Evolutionary conservation across 495 filamentous ascomycete genomes (phyloP).

Genomic region (Penicillium nucicola): DNA sequence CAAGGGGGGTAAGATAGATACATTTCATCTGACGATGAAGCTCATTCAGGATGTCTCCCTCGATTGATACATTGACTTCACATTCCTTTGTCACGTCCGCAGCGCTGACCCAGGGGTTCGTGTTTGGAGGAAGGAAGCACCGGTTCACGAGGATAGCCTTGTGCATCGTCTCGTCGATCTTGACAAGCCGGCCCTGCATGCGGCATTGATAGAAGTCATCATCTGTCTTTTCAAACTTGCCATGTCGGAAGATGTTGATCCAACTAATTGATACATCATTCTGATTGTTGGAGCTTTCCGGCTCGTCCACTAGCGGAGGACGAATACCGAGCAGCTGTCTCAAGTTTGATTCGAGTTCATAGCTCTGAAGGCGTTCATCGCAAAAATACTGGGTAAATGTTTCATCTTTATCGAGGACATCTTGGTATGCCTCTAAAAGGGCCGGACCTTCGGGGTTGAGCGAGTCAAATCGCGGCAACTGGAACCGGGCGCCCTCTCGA

Average conservation of each 20-base stretch:
- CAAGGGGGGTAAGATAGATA: not conserved
- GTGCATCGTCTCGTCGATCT: not conserved
- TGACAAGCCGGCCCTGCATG: not conserved
- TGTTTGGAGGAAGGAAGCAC: not conserved
- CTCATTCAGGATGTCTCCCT: not conserved
- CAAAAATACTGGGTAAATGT: slow-evolving; percentile 4
- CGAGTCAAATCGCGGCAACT: not conserved
- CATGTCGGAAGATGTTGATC: slow-evolving; percentile 1
- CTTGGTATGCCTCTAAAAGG: not conserved
- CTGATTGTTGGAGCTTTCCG: not conserved
- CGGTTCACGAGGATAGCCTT: not conserved
- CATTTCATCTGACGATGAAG: not conserved
- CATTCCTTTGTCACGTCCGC: not conserved
- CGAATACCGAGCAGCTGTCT: not conserved
- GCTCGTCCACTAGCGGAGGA: not conserved
- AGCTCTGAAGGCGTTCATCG: not conserved
- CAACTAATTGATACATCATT: not conserved
- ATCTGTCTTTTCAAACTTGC: not conserved
- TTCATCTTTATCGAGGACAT: slow-evolving; percentile 1
- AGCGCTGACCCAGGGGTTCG: not conserved
- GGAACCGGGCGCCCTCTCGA: not conserved
- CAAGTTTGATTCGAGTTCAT: not conserved
- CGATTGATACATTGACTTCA: not conserved
- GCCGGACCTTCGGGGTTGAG: not conserved
- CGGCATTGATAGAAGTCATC: not conserved